Evolutionary conservation across 495 filamentous ascomycete species (phyloP), one percentile per base, ranked within the genome.

Genomic region (Mytilinidion resinicola): DNA sequence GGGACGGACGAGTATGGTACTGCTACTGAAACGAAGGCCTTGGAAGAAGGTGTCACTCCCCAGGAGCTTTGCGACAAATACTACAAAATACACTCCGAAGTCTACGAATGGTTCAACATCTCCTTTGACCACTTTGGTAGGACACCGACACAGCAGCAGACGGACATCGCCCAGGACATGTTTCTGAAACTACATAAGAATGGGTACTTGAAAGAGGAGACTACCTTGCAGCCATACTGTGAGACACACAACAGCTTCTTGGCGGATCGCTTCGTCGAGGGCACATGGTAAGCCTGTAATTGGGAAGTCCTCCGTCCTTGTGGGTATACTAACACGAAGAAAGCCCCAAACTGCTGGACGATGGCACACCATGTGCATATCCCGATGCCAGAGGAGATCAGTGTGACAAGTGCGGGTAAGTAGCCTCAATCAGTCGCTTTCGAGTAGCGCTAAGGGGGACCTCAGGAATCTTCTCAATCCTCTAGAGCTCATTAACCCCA

Each of bases 191-290:
- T 97, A 17, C 75, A 88, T 59, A 75, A 84, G 19, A 90, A 95
- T 64, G 89, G 85, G n/a, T 93, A 82, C 67, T 75, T 97, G 43
- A 84, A 86, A 62, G 87, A 96, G 78, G 79, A 84, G 49, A 85
- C 84, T 12, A 80, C 84, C 20, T 78, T 77, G 44, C 92, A 96
- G 69, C 88, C 90, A 19, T 96, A 88, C 75, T 96, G 92, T 69
- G 46, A 49, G 14, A 19, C 15, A 25, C 46, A 49, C 46, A 49
- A 30, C 14, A 25, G 19, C 14, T 49, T 49, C 21, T 30, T 30
- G 25, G 91, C 92, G 19, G 92, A 97, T 72, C 88, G 92, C 41
- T 97, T 88, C 68, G 90, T 96, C 17, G 91, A 96, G 74, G 91
- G 91, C 15, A 86, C 85, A 61, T 96, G 91, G 73, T 84, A 85